A percentile compares a stretch with the other conserved stretches of the same genome.
These are phyloP conservation scores for Gynochthodes officinalis DNA, from an alignment of 257 asterid species.

Conservation along the genomic window DNA sequence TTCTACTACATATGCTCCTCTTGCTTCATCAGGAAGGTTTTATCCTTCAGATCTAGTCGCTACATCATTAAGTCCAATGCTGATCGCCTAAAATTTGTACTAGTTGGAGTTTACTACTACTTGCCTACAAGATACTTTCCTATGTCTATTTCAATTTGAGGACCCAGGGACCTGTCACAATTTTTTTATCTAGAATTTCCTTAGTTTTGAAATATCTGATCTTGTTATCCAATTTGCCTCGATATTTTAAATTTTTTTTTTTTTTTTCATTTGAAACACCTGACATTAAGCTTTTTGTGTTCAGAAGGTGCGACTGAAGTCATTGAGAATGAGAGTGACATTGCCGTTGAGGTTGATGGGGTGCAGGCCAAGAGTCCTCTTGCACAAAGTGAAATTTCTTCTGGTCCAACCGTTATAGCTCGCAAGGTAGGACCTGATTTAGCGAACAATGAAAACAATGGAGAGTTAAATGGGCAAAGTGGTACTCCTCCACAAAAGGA, in stretches of 20 bases:
- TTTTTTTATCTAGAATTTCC: not conserved
- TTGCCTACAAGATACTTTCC: not conserved
- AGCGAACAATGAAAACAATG: constrained; percentile 30
- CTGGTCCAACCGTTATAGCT: constrained; percentile 13
- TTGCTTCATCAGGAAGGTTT: not conserved
- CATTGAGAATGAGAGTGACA: constrained; percentile 7
- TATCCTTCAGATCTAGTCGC: not conserved
- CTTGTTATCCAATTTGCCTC: not conserved
- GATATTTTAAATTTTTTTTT: not conserved
- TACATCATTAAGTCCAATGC: not conserved
- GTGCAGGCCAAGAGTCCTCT: constrained; percentile 10
- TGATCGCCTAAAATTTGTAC: not conserved
- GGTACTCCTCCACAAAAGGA: constrained; percentile 32
- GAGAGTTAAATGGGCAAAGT: constrained; percentile 33
- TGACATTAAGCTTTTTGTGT: not conserved
- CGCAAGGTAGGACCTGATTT: constrained; percentile 14
- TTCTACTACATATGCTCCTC: too few relatives aligned
- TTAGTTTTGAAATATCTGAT: not conserved
- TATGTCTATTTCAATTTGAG: not conserved
- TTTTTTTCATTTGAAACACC: not conserved
- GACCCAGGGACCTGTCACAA: not conserved
- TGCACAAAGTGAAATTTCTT: constrained; percentile 3
- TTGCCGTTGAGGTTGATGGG: not conserved
- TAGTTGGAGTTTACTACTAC: constrained; percentile 1
- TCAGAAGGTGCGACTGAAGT: constrained; percentile 15